Percentiles rank a stretch among this genome's conserved stretches.
phyloP scores from a whole-genome alignment of 768 basidiomycete species.

The Sarcodon sp. region DNA sequence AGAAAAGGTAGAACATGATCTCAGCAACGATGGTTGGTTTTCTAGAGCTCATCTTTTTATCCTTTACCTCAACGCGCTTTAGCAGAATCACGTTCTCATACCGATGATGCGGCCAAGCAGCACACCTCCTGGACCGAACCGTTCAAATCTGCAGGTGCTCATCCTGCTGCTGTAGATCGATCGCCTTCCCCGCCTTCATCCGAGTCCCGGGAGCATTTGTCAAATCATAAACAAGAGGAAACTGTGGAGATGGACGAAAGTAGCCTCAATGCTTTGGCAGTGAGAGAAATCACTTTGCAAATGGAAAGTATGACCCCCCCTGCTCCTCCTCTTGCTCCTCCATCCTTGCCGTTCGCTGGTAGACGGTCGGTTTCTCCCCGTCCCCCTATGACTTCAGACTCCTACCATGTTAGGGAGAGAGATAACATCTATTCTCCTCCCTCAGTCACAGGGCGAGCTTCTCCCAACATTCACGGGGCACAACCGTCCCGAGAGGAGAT shows the following conservation, averaged over 20 bases:
- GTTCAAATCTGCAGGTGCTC: too few relatives aligned
- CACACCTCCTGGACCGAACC: too few relatives aligned
- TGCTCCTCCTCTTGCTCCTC: not conserved
- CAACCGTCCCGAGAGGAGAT: too few relatives aligned
- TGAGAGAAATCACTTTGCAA: not conserved
- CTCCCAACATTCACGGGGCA: too few relatives aligned
- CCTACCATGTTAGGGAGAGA: not conserved
- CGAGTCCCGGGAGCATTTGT: too few relatives aligned
- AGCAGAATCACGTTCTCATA: not conserved
- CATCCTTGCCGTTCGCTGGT: not conserved
- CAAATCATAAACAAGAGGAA: too few relatives aligned
- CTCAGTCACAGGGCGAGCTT: too few relatives aligned
- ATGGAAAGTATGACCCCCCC: not conserved
- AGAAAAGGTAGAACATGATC: constrained; percentile 1
- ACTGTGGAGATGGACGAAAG: not conserved
- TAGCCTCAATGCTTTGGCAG: not conserved
- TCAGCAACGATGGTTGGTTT: not conserved
- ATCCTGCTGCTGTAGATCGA: too few relatives aligned
- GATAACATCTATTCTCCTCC: too few relatives aligned
- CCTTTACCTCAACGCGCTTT: constrained; percentile 1
- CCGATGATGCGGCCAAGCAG: not conserved
- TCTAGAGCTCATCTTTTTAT: not conserved
- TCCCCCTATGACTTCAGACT: not conserved
- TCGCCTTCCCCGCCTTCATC: too few relatives aligned
- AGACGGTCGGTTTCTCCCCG: not conserved